Conservation (phyloP, 306 rosid genomes). For the Nissolia schottii region DNA sequence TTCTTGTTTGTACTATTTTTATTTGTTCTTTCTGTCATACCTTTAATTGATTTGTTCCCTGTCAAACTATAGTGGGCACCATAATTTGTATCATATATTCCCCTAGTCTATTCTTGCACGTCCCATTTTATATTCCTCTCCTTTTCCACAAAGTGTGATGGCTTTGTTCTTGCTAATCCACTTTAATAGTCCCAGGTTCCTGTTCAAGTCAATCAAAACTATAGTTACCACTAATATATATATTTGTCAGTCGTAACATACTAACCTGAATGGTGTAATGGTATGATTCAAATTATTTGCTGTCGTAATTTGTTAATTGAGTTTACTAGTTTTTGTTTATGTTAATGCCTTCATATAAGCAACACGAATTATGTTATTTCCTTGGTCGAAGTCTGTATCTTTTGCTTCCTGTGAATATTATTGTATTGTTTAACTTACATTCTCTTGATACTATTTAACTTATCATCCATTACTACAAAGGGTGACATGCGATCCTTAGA, state of each 20-base stretch:
- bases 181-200: neutral
- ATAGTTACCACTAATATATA: neutral
- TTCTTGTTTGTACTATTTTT: neutral
- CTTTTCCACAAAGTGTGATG: neutral
- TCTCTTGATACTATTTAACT: constrained; percentile 18
- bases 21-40: neutral
- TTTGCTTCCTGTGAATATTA: neutral
- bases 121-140: neutral
- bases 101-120: neutral
- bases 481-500: constrained; percentile 96
- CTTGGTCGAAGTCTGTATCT: neutral
- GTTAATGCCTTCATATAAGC: neutral
- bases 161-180: neutral
- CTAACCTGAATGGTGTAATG: neutral
- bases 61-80: neutral
- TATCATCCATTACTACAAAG: constrained; percentile 39
- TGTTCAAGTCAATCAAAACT: neutral
- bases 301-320: neutral
- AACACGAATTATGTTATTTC: neutral
- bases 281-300: neutral
- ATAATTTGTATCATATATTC: neutral
- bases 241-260: neutral
- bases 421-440: constrained; percentile 8
- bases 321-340: neutral
- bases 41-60: neutral